Evolutionary conservation across 1,139 yeast genomes (phyloP).

Genomic region (Kurtzmaniella quercitrusa): DNA sequence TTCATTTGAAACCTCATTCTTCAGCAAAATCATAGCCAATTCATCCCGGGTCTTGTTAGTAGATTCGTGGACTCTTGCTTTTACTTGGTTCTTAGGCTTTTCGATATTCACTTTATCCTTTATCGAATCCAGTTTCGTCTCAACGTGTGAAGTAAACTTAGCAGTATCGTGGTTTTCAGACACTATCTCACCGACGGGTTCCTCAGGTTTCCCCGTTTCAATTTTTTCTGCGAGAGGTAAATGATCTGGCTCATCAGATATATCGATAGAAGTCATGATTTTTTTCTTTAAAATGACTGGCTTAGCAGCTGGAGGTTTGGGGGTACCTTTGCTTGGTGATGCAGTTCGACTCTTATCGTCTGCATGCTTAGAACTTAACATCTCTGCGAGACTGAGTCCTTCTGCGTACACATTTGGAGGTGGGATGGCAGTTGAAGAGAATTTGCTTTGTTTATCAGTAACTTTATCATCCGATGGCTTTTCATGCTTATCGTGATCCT

Average conservation of each 20-base stretch:
- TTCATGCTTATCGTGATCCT: conserved; percentile 1
- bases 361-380: conserved; percentile 26
- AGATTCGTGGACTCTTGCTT: conserved; percentile 1
- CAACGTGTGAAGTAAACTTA: no score
- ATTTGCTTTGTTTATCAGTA: conserved; percentile 3
- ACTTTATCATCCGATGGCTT: conserved; percentile 2
- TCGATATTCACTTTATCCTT: no score
- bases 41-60: conserved; percentile 8
- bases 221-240: not conserved
- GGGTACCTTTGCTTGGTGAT: conserved; percentile 19
- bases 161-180: no score
- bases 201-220: not conserved
- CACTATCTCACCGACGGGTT: no score
- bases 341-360: conserved; percentile 17
- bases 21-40: conserved; percentile 6
- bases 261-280: not conserved
- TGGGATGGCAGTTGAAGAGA: conserved; percentile 15
- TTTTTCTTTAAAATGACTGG: conserved; percentile 43
- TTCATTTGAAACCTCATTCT: conserved; percentile 1
- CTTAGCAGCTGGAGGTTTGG: conserved; percentile 25
- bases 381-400: conserved; percentile 36
- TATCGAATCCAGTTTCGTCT: no score
- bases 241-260: not conserved
- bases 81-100: no score
- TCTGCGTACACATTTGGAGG: conserved; percentile 11